Conservation (phyloP, 176 grass and related monocot genomes). For the Phoenix roebelenii region DNA sequence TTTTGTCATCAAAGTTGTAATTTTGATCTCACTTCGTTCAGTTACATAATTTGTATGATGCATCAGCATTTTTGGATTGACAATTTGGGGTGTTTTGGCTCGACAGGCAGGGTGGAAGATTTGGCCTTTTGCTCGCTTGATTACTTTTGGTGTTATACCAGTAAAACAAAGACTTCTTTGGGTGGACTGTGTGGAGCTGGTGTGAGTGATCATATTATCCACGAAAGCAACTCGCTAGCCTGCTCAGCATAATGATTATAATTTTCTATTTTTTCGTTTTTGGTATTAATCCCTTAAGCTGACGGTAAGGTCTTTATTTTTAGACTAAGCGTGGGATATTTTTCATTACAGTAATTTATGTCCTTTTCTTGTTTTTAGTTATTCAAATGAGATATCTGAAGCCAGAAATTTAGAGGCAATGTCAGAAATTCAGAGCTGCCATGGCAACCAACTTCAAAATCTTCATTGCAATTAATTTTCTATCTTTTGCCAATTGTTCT, state of each 20-base stretch:
- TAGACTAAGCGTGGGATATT: no score
- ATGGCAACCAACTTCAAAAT: no score
- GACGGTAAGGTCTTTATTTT: no score
- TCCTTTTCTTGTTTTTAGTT: constrained; percentile 24
- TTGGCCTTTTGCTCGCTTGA: constrained; percentile 85
- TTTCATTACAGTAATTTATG: no score
- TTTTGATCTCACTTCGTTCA: no score
- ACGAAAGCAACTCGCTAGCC: constrained; percentile 37
- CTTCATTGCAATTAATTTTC: no score
- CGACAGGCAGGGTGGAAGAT: constrained; percentile 89
- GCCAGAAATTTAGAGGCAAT: constrained; percentile 50
- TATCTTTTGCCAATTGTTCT: no score
- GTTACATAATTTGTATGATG: no score
- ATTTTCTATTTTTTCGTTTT: neutral
- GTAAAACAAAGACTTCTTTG: constrained; percentile 90
- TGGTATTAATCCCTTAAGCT: neutral
- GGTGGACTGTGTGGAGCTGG: constrained; percentile 85
- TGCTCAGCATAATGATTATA: no score
- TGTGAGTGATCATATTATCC: constrained; percentile 93
- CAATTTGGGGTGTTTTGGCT: neutral
- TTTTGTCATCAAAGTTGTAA: no score
- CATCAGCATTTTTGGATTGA: neutral
- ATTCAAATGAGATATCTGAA: constrained; percentile 93
- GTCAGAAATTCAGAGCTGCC: no score
- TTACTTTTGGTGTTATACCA: constrained; percentile 81